Evolutionary conservation across 2,329 filamentous ascomycete species (phyloP).

Genomic region (Cercospora citrullina): DNA sequence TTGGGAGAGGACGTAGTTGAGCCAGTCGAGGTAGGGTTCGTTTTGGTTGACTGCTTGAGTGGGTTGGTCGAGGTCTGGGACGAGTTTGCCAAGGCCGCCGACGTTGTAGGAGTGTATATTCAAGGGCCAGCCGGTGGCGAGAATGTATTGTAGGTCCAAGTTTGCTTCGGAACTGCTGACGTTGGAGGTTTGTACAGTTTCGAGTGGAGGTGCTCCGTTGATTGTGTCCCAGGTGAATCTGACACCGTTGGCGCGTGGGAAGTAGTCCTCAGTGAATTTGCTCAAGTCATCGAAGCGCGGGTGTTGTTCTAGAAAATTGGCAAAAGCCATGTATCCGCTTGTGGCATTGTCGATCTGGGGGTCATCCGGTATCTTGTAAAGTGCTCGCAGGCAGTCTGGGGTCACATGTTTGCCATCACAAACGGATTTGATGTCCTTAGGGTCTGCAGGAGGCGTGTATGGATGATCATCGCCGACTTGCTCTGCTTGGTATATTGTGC

Average conservation of each 20-base stretch:
- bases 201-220: slow-evolving; percentile 48
- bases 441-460: neutral
- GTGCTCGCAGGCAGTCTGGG: slow-evolving; percentile 53
- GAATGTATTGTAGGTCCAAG: slow-evolving; percentile 62
- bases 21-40: slow-evolving; percentile 65
- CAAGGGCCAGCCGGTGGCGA: slow-evolving; percentile 56
- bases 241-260: slow-evolving; percentile 48
- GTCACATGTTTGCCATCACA: slow-evolving; percentile 54
- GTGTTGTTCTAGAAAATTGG: slow-evolving; percentile 50
- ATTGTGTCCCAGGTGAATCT: slow-evolving; percentile 59
- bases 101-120: slow-evolving; percentile 61
- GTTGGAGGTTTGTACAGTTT: slow-evolving; percentile 46
- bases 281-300: slow-evolving; percentile 56
- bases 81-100: slow-evolving; percentile 51
- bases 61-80: slow-evolving; percentile 48
- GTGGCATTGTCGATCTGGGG: slow-evolving; percentile 49
- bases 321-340: slow-evolving; percentile 47
- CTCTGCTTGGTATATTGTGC: slow-evolving; percentile 15
- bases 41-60: slow-evolving; percentile 51
- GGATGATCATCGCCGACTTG: slow-evolving; percentile 16
- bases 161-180: slow-evolving; percentile 58
- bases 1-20: slow-evolving; percentile 59
- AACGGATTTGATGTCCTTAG: slow-evolving; percentile 30
- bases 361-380: slow-evolving; percentile 53
- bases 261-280: slow-evolving; percentile 56